Evolutionary conservation across 495 filamentous ascomycete species (phyloP).

Genomic region (Podospora pseudocomata): DNA sequence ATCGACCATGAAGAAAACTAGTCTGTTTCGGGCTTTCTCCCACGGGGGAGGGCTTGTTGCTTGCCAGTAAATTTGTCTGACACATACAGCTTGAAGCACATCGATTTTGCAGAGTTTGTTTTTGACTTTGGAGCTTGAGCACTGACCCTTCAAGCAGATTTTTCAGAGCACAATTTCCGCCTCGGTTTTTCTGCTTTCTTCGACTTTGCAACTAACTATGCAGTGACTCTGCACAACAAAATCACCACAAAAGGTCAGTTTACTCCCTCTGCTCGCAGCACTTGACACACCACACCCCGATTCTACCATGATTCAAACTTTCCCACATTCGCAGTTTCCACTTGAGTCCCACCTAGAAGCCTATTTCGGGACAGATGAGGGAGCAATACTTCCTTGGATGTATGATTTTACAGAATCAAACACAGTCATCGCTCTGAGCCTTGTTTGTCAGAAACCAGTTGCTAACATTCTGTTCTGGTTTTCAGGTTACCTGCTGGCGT

Average conservation of each 20-base stretch:
- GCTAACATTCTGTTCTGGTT: conserved; percentile 2
- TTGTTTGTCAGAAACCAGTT: background rate
- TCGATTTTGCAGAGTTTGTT: conserved; percentile 2
- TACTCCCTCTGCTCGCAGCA: conserved; percentile 9
- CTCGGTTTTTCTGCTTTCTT: background rate
- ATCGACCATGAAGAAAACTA: conserved; percentile 87
- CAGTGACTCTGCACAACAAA: conserved; percentile 2
- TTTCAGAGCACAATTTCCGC: conserved; percentile 13
- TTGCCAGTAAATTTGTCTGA: conserved; percentile 98
- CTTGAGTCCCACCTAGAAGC: conserved; percentile 56
- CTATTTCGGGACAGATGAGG: conserved; percentile 54
- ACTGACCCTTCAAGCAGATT: conserved; percentile 17
- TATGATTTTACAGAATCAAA: conserved; percentile 44
- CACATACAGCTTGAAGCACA: conserved; percentile 13
- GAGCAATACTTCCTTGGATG: conserved; percentile 60
- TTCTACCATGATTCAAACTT: conserved; percentile 50
- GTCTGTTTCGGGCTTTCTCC: conserved; percentile 64
- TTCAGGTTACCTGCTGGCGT: background rate
- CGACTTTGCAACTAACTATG: conserved; percentile 10
- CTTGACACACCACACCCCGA: conserved; percentile 25
- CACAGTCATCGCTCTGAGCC: conserved; percentile 11
- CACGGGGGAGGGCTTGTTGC: conserved; percentile 74
- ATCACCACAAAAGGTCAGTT: conserved; percentile 24
- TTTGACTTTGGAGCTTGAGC: conserved; percentile 6
- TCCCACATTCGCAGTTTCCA: conserved; percentile 67